phyloP scores from a whole-genome alignment of 1,139 yeast genomes.

The Geotrichum klebahnii region DNA sequence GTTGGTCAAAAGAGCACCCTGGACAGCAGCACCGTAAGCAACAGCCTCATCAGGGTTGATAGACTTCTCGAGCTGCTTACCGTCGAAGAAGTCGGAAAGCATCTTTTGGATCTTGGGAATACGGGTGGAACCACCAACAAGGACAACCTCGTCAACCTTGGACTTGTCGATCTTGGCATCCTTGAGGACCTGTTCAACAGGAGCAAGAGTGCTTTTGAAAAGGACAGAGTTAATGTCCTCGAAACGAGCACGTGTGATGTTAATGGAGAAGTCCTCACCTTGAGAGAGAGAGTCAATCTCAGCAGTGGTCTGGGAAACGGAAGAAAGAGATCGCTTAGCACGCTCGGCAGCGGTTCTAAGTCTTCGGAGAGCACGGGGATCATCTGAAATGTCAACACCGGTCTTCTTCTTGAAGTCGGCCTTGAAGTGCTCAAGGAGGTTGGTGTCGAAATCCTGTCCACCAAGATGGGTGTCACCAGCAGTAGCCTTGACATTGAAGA shows the following conservation, averaged over 20 bases:
- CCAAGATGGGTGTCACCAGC: slow-evolving; percentile 98
- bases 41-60: slow-evolving; percentile 95
- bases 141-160: slow-evolving; percentile 76
- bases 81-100: slow-evolving; percentile 82
- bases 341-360: slow-evolving; percentile 89
- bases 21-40: slow-evolving; percentile 98
- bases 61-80: slow-evolving; percentile 85
- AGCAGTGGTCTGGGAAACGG: slow-evolving; percentile 80
- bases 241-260: slow-evolving; percentile 86
- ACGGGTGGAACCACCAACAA: slow-evolving; percentile 92
- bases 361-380: slow-evolving; percentile 83
- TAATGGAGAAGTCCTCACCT: slow-evolving; percentile 78
- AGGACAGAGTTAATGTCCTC: slow-evolving; percentile 81
- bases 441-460: slow-evolving; percentile 88
- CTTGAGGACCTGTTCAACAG: slow-evolving; percentile 81
- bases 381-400: slow-evolving; percentile 66
- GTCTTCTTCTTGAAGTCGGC: slow-evolving; percentile 82
- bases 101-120: slow-evolving; percentile 89
- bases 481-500: slow-evolving; percentile 89
- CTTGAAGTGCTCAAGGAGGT: slow-evolving; percentile 72
- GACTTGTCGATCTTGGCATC: slow-evolving; percentile 76
- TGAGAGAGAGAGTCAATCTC: slow-evolving; percentile 79
- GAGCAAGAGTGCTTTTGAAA: slow-evolving; percentile 81
- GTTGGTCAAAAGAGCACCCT: slow-evolving; percentile 98
- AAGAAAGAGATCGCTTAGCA: slow-evolving; percentile 85